Evolutionary conservation across 805 yeast genomes (phyloP), one percentile per base, ranked within the genome.

Genomic region (Helenozyma rhizophorensis): DNA sequence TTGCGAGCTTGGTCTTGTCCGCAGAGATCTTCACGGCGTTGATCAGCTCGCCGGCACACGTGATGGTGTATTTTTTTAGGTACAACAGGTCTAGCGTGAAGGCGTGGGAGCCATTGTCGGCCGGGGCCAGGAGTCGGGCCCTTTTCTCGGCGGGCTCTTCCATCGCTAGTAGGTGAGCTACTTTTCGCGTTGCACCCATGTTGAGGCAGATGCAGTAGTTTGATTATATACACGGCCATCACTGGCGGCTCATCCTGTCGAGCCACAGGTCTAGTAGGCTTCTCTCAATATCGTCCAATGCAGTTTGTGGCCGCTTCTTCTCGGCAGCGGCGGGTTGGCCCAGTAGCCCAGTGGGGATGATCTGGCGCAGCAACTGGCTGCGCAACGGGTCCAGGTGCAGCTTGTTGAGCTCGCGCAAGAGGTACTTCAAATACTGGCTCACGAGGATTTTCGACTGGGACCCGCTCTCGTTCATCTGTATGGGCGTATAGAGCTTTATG

Each of bases 1-100:
- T 62, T 1, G 94, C 94, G 10, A 83, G 41, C 9, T 46, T 57
- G 13, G 45, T 34, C 0, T 83, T 83, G 54, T 80, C 65, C 9
- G 88, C 87, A 15, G 84, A 74, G 30, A 82, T 56, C 48, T 74
- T 72, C 12, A 75, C 69, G 5, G 74, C 56, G 8, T 83, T 74
- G 30, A 51, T 34, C 36, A 39, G 39, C 24, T 34, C 45, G 8
- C 21, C 33, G 14, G 22, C 25, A n/a, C 15, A 11, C 9, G 23
- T 23, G 3, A 44, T 24, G 4, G 42, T 28, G 37, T 39, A 41
- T 16, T 37, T 47, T 30, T 28, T 40, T 4, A 16, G 15, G 27
- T 44, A 51, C 12, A 51, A 30, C 12, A 37, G 39, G 14, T 39
- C 36, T n/a, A 25, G 11, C 6, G 9, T 19, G 17, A 14, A 6